Evolutionary conservation across 2,329 filamentous ascomycete species (phyloP).

Genomic region (Tolypocladium inflatum): DNA sequence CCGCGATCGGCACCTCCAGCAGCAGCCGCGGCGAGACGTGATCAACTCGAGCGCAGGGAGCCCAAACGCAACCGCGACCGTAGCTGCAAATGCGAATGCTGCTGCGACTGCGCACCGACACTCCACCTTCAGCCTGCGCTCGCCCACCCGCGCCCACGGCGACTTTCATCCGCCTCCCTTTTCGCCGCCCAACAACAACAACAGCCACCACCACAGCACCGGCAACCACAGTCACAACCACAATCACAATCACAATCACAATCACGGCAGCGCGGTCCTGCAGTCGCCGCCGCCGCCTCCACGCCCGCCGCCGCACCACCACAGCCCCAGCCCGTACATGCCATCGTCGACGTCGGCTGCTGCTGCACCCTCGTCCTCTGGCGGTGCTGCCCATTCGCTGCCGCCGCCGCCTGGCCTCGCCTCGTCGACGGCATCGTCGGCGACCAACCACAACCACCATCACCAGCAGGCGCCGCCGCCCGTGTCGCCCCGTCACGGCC

Average conservation of each 20-base stretch:
- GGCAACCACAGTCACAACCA: slow-evolving; percentile 17
- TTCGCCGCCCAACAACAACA: slow-evolving; percentile 12
- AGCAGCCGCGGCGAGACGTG: slow-evolving; percentile 35
- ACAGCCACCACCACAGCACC: slow-evolving; percentile 12
- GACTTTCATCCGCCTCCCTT: slow-evolving; percentile 25
- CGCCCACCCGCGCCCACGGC: slow-evolving; percentile 34
- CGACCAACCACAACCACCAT: slow-evolving; percentile 9
- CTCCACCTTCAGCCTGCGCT: slow-evolving; percentile 38
- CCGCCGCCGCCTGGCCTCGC: slow-evolving; percentile 16
- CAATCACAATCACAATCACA: slow-evolving; percentile 11
- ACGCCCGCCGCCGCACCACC: slow-evolving; percentile 13
- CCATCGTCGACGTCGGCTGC: slow-evolving; percentile 20
- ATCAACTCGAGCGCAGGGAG: slow-evolving; percentile 22
- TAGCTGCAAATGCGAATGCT: neutral
- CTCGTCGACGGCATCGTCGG: slow-evolving; percentile 10
- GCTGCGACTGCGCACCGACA: slow-evolving; percentile 25
- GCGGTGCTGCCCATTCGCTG: slow-evolving; percentile 18
- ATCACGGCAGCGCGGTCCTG: slow-evolving; percentile 17
- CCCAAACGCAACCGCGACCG: slow-evolving; percentile 1
- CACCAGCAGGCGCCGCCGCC: slow-evolving; percentile 19
- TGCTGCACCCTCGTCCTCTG: slow-evolving; percentile 8
- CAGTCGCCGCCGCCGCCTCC: slow-evolving; percentile 19
- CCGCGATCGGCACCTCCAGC: slow-evolving; percentile 15
- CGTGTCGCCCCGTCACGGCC: slow-evolving; percentile 33
- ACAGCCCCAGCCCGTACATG: slow-evolving; percentile 26